Conservation (phyloP, 164 flowering plant species). For the Protea cynaroides region DNA sequence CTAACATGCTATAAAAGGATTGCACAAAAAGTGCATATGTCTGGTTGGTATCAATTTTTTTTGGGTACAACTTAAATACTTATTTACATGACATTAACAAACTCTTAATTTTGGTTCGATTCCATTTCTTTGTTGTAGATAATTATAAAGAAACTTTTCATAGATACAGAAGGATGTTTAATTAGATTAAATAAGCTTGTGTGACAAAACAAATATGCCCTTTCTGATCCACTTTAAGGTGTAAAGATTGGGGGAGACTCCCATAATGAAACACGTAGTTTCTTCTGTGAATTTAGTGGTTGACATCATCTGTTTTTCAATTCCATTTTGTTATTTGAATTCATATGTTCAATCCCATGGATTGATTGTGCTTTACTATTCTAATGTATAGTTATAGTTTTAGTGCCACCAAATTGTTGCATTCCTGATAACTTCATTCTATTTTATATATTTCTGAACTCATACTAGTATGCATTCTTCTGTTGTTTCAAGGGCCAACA, state of each 20-base stretch:
- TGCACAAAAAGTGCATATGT: conserved; percentile 41
- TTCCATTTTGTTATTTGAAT: not conserved
- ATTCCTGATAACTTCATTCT: not conserved
- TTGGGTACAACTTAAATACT: too few relatives aligned
- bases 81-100: too few relatives aligned
- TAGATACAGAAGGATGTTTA: too few relatives aligned
- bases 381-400: not conserved
- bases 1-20: conserved; percentile 50
- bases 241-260: too few relatives aligned
- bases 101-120: too few relatives aligned
- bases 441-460: not conserved
- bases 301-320: not conserved
- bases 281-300: not conserved
- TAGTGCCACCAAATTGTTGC: not conserved
- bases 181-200: not conserved
- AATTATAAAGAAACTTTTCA: not conserved
- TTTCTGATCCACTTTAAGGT: too few relatives aligned
- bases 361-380: not conserved
- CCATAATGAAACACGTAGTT: too few relatives aligned
- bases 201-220: not conserved
- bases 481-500: conserved; percentile 56
- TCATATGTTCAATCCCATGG: not conserved
- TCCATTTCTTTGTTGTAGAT: too few relatives aligned
- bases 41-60: conserved; percentile 35
- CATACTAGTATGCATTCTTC: too few relatives aligned